Evolutionary conservation across 1,139 yeast genomes (phyloP), one percentile per base, ranked within the genome.

Genomic region (Yamadazyma diospyri): DNA sequence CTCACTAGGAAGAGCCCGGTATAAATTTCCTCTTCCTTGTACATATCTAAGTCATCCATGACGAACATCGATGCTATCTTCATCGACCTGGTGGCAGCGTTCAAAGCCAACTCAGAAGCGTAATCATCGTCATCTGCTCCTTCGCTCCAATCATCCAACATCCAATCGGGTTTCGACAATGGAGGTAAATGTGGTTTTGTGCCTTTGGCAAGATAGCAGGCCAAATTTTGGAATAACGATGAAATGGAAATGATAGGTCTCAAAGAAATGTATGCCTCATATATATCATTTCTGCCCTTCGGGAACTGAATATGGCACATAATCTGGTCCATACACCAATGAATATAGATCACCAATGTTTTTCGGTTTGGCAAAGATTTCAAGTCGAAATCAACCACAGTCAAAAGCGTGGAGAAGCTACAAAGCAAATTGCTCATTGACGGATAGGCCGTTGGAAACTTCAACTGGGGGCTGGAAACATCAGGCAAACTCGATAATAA

Each of bases 381-480:
- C 6, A 29, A 30, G 2, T 56, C 55, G 16, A 61, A 64, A 34
- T 64, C 66, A 27, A 59, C 37, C 4, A 49, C 22, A 32, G 55
- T 56, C 13, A 61, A 43, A 8, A 61, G 29, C 23, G 53, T 47
- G 25, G 46, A 40, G 3, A 53, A 24, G 4, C 47, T 28, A 10
- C 38, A 31, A 7, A 30, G 29, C n/a, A 45, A 35, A 17, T 35
- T 35, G 16, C 16, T 16, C 16, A 29, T 29, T 6, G 36, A 32
- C 1, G 29, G 22, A 9, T 23, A 25, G 3, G 9, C 6, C 2
- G 33, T 29, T 9, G 33, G 35, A 14, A 30, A 27, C 8, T 19
- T 16, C 15, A 29, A 17, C n/a, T 27, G 8, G 3, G 11, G 13
- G 8, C 6, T 25, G 6, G 20, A 6, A 4, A 5, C 9, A 16